Evolutionary conservation across 108 stramenopile species (phyloP).

Genomic region (Nitzschia sp.): DNA sequence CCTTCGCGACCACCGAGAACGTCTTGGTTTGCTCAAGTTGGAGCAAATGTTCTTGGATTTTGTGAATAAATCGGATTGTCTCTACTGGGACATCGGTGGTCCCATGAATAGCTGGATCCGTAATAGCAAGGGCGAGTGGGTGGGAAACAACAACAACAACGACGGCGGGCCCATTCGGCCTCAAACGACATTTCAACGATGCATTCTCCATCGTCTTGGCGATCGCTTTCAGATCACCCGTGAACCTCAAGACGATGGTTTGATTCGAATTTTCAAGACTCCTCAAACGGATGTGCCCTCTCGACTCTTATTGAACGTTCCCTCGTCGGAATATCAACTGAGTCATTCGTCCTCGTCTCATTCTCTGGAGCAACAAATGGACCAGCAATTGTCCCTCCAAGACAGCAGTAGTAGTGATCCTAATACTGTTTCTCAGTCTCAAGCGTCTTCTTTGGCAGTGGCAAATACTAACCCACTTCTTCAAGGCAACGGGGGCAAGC

Average conservation of each 20-base stretch:
- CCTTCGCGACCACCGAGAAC: constrained; percentile 74
- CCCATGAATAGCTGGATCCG: constrained; percentile 42
- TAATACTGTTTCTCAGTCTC: background rate
- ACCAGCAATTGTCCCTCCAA: background rate
- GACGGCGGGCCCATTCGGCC: background rate
- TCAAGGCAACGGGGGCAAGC: no score
- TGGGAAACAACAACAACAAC: constrained; percentile 13
- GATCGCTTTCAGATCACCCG: constrained; percentile 85
- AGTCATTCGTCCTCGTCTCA: background rate
- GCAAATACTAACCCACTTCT: background rate
- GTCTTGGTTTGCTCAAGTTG: constrained; percentile 73
- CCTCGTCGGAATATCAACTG: constrained; percentile 5
- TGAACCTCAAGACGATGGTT: constrained; percentile 39
- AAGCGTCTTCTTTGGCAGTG: background rate
- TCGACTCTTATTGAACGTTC: constrained; percentile 29
- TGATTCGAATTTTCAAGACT: constrained; percentile 36
- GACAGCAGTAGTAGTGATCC: background rate
- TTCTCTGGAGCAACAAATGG: background rate
- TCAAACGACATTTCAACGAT: constrained; percentile 86
- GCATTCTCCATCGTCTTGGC: constrained; percentile 85
- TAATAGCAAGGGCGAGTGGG: constrained; percentile 3
- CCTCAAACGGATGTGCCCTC: constrained; percentile 32
- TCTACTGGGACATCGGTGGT: constrained; percentile 74
- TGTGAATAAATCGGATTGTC: constrained; percentile 52
- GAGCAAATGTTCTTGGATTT: constrained; percentile 80